These are phyloP conservation scores for Gossypium laxum DNA, from an alignment of 441 rosid species.

Conservation along the genomic window DNA sequence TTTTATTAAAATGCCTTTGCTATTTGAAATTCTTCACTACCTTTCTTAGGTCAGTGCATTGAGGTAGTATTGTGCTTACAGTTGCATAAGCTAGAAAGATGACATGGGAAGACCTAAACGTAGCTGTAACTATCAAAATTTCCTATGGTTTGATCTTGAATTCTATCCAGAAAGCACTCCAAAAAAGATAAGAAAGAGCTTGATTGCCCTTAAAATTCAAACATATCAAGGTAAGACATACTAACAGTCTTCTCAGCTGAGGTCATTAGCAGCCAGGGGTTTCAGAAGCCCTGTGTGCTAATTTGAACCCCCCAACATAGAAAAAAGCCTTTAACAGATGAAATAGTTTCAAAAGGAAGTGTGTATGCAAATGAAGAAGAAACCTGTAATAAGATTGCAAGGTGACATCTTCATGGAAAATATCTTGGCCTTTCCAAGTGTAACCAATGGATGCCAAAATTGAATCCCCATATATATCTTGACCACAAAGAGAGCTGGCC, in stretches of 20 bases:
- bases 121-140: not conserved
- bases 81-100: not conserved
- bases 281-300: conserved; percentile 5
- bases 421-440: conserved; percentile 59
- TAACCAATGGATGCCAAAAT: conserved; percentile 83
- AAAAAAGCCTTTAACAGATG: not conserved
- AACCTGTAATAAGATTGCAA: conserved; percentile 77
- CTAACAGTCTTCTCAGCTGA: not conserved
- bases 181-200: not conserved
- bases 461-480: conserved; percentile 67
- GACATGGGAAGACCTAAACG: not conserved
- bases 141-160: not conserved
- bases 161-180: not conserved
- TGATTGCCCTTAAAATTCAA: not conserved
- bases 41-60: not conserved
- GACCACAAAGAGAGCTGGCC: conserved; percentile 71
- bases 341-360: not conserved
- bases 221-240: not conserved
- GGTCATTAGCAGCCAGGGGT: not conserved
- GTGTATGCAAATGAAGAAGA: conserved; percentile 13
- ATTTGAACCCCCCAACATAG: not conserved
- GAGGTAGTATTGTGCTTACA: not conserved
- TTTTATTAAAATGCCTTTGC: not conserved
- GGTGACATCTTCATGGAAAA: conserved; percentile 56
- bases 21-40: not conserved